Evolutionary conservation across 2,329 filamentous ascomycete genomes (phyloP).

Genomic region (Cercospora brassicicola): DNA sequence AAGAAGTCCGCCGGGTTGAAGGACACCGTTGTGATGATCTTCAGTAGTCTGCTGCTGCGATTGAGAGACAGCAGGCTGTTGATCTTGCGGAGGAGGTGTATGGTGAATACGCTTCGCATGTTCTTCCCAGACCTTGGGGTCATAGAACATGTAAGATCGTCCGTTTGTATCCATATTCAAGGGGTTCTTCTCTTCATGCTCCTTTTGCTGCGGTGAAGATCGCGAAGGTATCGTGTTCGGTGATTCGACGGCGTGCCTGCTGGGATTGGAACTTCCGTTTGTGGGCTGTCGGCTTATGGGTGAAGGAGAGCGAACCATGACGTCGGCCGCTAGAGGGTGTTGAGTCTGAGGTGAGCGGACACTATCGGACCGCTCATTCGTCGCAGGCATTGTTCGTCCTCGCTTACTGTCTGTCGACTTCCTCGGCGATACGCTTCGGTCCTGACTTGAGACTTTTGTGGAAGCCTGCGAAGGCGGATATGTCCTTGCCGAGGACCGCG

Average conservation of each 20-base stretch:
- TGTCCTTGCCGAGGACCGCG: slow-evolving; percentile 12
- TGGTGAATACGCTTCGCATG: slow-evolving; percentile 26
- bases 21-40: neutral
- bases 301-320: slow-evolving; percentile 22
- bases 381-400: slow-evolving; percentile 14
- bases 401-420: slow-evolving; percentile 40
- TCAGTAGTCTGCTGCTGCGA: slow-evolving; percentile 25
- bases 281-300: slow-evolving; percentile 13
- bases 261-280: slow-evolving; percentile 4
- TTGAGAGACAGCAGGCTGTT: slow-evolving; percentile 1
- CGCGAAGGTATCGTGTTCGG: neutral
- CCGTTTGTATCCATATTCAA: slow-evolving; percentile 48
- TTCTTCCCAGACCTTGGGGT: slow-evolving; percentile 39
- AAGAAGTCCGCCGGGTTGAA: neutral
- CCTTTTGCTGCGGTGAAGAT: slow-evolving; percentile 12
- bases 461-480: slow-evolving; percentile 13
- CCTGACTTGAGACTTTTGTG: slow-evolving; percentile 26
- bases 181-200: slow-evolving; percentile 30
- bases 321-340: slow-evolving; percentile 24
- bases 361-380: neutral
- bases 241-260: neutral
- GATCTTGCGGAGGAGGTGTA: slow-evolving; percentile 18
- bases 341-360: neutral
- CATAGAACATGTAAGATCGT: slow-evolving; percentile 57
- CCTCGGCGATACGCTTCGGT: slow-evolving; percentile 52